Base-by-base conservation (phyloP, 1,139 yeast genomes). In the Pichia sp. region DNA sequence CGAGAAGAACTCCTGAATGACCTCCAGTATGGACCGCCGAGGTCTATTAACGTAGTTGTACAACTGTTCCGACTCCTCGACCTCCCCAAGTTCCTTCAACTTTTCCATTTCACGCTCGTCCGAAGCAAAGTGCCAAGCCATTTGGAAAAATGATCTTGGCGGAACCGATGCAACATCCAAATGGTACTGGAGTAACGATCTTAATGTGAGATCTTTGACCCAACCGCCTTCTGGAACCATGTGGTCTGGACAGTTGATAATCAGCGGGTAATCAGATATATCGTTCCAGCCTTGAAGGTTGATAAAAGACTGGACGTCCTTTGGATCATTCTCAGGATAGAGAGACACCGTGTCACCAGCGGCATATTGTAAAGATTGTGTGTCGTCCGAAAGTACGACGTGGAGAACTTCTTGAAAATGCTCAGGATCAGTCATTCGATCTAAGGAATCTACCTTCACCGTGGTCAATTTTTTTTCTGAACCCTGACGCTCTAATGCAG, bases 351-450 rank as follows among this genome's bases (percentile, higher is more conserved):
- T 83, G 64, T 93, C 98, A 4, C 98, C 99, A 0, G 96, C 92
- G 2, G 65, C 59, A 64, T 81, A 88, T 0, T 64, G 55, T 4
- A 78, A 58, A 12, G 49, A 63, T 49, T n/a, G 61, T 36, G 10
- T 42, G 2, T 46, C 29, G 27, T 65, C 61, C 4, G 71, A 64
- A n/a, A 91, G 72, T 0, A 71, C 68, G 16, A 92, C 68, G 56
- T 80, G 83, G 44, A 97, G 76, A 1, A 93, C 96, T 66, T 95
- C 99, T 69, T 93, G 98, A 70, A 89, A 91, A 72, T 95, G 98
- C 54, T 81, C 85, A 0, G 62, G 57, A 0, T 80, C 69, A 9
- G 61, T 59, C 34, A 59, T 50, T 31, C 51, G 50, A 5, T 29
- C 46, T 3, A 50, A 40, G 30, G 50, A 41, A 1, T 33, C 40